phyloP scores from a whole-genome alignment of 805 yeast species.

The Metschnikowia kofuensis region DNA sequence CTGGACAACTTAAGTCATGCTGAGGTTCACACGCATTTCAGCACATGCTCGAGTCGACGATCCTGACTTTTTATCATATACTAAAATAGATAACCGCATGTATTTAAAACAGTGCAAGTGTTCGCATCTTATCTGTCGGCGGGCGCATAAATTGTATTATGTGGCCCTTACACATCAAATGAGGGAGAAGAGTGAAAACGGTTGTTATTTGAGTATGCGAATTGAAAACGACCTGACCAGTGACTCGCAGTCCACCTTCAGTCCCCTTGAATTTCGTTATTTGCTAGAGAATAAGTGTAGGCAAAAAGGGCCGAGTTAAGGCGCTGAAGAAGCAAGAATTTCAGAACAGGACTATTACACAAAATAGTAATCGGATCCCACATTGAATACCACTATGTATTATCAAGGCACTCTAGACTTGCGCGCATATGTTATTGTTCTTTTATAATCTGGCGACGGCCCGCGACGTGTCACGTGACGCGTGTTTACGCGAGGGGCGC shows the following conservation, averaged over 20 bases:
- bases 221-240: not conserved
- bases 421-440: not conserved
- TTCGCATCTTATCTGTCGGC: not conserved
- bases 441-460: not conserved
- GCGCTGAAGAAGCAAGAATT: no score
- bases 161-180: not conserved
- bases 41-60: no score
- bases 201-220: not conserved
- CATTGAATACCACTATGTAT: not conserved
- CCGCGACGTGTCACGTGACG: constrained; percentile 14
- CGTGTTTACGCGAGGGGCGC: constrained; percentile 18
- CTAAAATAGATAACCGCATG: not conserved
- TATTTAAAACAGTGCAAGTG: not conserved
- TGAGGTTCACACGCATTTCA: no score
- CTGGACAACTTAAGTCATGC: no score
- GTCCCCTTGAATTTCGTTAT: no score
- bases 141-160: not conserved
- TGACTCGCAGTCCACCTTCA: no score
- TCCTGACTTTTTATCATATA: no score
- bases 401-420: not conserved
- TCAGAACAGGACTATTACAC: no score
- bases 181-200: not conserved
- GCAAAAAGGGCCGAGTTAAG: no score
- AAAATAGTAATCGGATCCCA: not conserved
- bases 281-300: no score